phyloP scores from a whole-genome alignment of 169 alveolate species.

The Babesia gibsoni region DNA sequence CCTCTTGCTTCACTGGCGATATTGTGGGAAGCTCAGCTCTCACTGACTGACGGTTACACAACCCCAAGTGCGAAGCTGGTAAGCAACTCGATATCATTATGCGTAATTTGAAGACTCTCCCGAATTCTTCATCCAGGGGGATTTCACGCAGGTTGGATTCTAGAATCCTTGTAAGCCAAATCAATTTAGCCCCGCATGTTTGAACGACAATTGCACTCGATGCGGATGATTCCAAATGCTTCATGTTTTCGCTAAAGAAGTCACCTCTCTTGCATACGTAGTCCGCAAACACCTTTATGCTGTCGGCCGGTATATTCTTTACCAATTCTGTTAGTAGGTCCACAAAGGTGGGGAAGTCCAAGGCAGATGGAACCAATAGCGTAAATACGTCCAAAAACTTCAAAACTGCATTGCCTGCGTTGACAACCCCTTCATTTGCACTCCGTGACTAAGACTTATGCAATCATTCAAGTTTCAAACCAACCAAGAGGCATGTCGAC shows the following conservation, averaged over 20 bases:
- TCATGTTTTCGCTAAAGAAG: background rate
- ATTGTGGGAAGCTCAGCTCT: conserved; percentile 1
- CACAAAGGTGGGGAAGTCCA: conserved; percentile 39
- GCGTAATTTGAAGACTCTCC: conserved; percentile 36
- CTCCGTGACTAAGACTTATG: background rate
- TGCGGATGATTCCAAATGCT: conserved; percentile 4
- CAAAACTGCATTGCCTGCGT: background rate
- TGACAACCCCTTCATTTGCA: background rate
- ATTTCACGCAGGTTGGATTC: conserved; percentile 19
- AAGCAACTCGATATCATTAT: conserved; percentile 31
- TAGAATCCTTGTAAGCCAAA: conserved; percentile 36
- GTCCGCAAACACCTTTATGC: conserved; percentile 20
- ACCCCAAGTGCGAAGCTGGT: conserved; percentile 64
- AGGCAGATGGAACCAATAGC: conserved; percentile 43
- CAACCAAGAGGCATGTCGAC: conserved; percentile 37
- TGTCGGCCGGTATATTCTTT: conserved; percentile 39
- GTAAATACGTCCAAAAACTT: conserved; percentile 32
- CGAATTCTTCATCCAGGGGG: background rate
- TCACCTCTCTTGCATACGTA: conserved; percentile 8
- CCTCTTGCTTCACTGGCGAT: conserved; percentile 18
- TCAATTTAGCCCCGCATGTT: conserved; percentile 63
- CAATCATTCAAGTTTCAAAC: background rate
- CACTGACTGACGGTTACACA: conserved; percentile 59
- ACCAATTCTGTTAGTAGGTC: conserved; percentile 56
- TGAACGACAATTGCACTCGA: conserved; percentile 14